A percentile compares a stretch with the other conserved stretches of the same genome.
These are phyloP conservation scores for Plasmodium yoelii DNA, from an alignment of 169 alveolate species.

Conservation along the genomic window DNA sequence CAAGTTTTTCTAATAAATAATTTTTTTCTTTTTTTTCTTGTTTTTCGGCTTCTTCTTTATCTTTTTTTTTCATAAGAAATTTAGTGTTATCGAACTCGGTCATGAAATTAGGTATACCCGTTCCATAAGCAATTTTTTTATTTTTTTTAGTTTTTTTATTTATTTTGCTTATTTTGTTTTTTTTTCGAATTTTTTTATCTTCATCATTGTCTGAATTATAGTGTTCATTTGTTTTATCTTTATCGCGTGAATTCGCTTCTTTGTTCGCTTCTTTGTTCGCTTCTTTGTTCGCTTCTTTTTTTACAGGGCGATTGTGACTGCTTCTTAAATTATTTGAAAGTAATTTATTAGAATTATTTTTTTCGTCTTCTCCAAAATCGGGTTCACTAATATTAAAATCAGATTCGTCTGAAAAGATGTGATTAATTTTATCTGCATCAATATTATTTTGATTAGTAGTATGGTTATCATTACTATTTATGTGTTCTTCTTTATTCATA, in stretches of 20 bases:
- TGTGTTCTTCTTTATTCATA: too few species aligned
- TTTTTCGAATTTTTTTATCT: not conserved
- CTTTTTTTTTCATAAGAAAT: constrained; percentile 49
- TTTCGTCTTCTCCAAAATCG: too few species aligned
- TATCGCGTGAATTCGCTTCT: not conserved
- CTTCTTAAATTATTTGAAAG: not conserved
- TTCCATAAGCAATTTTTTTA: not conserved
- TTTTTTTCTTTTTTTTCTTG: constrained; percentile 45
- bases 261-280: not conserved
- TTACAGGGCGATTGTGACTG: not conserved
- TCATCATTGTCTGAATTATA: not conserved
- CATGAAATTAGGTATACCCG: constrained; percentile 27
- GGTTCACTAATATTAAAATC: too few species aligned
- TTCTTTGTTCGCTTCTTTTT: not conserved
- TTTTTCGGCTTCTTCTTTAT: constrained; percentile 20
- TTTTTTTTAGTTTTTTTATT: not conserved
- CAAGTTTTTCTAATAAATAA: constrained; percentile 47
- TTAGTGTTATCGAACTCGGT: constrained; percentile 26
- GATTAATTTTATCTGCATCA: too few species aligned
- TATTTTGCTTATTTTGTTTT: not conserved
- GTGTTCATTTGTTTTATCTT: not conserved
- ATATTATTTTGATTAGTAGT: too few species aligned
- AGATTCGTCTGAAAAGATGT: too few species aligned
- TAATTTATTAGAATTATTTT: too few species aligned
- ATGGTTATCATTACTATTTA: too few species aligned